phyloP scores from a whole-genome alignment of 108 stramenopile genomes.

The Cylindrotheca closterium region DNA sequence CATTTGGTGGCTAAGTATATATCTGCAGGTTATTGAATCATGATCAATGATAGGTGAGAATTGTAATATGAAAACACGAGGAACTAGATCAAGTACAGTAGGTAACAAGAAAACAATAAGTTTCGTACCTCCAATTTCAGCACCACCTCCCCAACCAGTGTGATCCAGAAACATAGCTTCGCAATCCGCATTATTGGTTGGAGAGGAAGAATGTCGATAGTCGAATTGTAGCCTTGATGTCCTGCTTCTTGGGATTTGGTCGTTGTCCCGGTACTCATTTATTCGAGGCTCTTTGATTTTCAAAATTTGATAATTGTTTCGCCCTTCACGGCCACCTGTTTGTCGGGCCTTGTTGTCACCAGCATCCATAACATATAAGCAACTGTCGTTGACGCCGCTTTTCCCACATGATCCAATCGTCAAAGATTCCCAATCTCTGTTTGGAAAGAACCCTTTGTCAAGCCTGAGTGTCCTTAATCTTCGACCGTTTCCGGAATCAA shows the following conservation, averaged over 20 bases:
- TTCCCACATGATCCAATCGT: conserved; percentile 3
- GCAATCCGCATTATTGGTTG: conserved; percentile 10
- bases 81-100: neutral
- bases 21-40: too few relatives aligned
- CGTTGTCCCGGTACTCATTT: neutral
- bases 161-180: conserved; percentile 12
- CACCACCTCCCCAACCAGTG: conserved; percentile 4
- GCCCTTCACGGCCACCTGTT: neutral
- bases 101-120: neutral
- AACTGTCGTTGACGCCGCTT: neutral
- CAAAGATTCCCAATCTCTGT: conserved; percentile 3
- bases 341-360: conserved; percentile 13
- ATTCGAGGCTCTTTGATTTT: conserved; percentile 7
- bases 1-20: neutral
- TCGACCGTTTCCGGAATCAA: neutral
- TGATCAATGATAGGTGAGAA: neutral
- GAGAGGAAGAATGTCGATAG: conserved; percentile 5
- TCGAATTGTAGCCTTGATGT: neutral
- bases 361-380: conserved; percentile 5
- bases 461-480: neutral
- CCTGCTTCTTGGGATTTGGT: neutral
- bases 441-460: neutral
- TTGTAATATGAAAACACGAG: neutral
- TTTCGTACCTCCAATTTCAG: neutral
- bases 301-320: neutral